A percentile compares a stretch with the other conserved stretches of the same genome.
Conservation (phyloP, 257 asterid species). For the Solanum arcanum region DNA sequence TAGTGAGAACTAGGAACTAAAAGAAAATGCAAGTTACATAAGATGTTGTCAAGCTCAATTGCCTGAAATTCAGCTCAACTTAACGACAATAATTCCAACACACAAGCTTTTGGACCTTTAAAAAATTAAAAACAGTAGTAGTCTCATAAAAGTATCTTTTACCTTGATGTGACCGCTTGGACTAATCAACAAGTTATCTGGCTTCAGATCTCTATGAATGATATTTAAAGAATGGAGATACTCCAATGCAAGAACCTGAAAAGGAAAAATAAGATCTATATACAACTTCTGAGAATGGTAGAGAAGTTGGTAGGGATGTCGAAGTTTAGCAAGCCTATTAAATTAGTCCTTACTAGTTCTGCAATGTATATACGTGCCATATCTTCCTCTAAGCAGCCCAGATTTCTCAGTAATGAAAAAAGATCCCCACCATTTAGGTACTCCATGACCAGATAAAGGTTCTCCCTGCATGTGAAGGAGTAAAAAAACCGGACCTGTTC, state of each 20-base stretch:
- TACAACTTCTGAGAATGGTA: neutral
- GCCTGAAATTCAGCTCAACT: neutral
- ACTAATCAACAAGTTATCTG: conserved; percentile 92
- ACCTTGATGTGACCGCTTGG: conserved; percentile 99
- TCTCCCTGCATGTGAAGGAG: conserved; percentile 99
- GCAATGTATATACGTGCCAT: conserved; percentile 89
- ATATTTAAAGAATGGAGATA: conserved; percentile 86
- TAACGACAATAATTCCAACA: neutral
- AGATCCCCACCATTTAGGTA: conserved; percentile 98
- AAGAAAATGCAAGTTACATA: neutral
- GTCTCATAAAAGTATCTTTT: conserved; percentile 1
- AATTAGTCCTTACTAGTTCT: conserved; percentile 72
- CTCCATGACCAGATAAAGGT: conserved; percentile 98
- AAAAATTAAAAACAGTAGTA: neutral
- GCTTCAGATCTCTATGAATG: conserved; percentile 94
- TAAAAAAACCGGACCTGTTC: conserved; percentile 99
- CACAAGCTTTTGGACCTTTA: neutral
- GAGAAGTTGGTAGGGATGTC: conserved; percentile 8
- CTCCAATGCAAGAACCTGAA: conserved; percentile 96
- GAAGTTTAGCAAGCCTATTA: neutral
- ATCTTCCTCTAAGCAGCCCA: conserved; percentile 97
- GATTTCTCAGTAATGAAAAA: conserved; percentile 71
- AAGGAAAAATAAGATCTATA: conserved; percentile 8
- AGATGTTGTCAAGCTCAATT: neutral
- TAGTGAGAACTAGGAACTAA: conserved; percentile 16